A percentile compares a stretch with the other conserved stretches of the same genome.
Conservation (phyloP, 75 land plant genomes). For the Azolla pinnata region DNA sequence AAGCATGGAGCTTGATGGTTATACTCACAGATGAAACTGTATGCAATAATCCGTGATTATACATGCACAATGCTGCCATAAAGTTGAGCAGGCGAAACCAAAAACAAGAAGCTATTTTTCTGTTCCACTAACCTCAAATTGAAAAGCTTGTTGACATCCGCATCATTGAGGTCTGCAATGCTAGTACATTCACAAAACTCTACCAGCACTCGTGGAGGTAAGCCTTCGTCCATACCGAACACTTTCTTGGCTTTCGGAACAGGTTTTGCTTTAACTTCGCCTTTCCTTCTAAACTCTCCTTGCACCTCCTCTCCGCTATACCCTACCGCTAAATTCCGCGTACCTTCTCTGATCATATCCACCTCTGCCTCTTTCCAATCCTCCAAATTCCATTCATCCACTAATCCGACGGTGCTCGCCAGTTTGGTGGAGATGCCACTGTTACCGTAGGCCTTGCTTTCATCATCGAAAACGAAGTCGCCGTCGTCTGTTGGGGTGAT, state of each 20-base stretch:
- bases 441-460: background rate
- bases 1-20: no score
- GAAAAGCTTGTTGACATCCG: slow-evolving; percentile 10
- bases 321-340: background rate
- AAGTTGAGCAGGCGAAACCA: no score
- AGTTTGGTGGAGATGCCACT: background rate
- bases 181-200: slow-evolving; percentile 3
- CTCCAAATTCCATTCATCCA: slow-evolving; percentile 2
- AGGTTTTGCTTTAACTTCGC: background rate
- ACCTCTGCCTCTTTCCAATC: background rate
- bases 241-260: background rate
- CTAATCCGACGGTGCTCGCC: background rate
- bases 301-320: background rate
- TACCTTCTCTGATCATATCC: background rate
- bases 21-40: no score
- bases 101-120: background rate
- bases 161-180: background rate
- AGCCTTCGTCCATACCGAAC: background rate
- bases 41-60: no score
- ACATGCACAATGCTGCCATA: no score
- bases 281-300: no score
- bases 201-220: background rate
- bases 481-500: no score
- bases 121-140: background rate
- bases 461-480: no score